Conservation (phyloP, 768 basidiomycete genomes). For the Boletus rex-veris region DNA sequence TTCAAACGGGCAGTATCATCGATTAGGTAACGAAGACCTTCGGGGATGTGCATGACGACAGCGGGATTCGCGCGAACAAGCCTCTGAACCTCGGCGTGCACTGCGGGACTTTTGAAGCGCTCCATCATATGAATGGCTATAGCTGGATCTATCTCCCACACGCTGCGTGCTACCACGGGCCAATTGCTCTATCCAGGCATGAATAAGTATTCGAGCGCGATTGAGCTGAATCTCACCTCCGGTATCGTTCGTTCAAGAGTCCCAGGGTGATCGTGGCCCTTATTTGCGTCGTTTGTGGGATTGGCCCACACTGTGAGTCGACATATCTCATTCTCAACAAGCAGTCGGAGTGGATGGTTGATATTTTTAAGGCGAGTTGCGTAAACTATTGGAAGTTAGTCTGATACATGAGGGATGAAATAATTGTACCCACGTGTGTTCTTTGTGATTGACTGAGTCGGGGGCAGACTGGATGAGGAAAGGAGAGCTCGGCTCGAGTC, state of each 20-base stretch:
- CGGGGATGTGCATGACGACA: constrained; percentile 69
- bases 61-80: constrained; percentile 71
- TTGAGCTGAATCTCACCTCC: constrained; percentile 45
- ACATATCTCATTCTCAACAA: constrained; percentile 89
- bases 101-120: constrained; percentile 69
- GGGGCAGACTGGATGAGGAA: constrained; percentile 60
- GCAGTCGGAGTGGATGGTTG: constrained; percentile 71
- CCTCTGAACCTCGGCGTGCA: constrained; percentile 70
- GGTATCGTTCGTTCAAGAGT: constrained; percentile 55
- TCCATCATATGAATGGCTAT: constrained; percentile 83
- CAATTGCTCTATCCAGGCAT: constrained; percentile 50
- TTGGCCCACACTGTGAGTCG: constrained; percentile 89
- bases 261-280: constrained; percentile 58
- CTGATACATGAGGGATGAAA: not conserved
- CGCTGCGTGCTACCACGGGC: constrained; percentile 61
- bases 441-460: constrained; percentile 43
- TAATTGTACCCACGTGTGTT: constrained; percentile 37
- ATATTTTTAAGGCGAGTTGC: constrained; percentile 57
- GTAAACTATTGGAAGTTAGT: constrained; percentile 45
- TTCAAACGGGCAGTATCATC: constrained; percentile 63
- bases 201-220: not conserved
- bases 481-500: constrained; percentile 63
- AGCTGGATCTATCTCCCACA: constrained; percentile 82
- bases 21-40: constrained; percentile 77
- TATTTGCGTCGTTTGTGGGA: constrained; percentile 70